These are phyloP conservation scores for Candida morakotiae DNA, from an alignment of 805 yeast species.

Conservation along the genomic window DNA sequence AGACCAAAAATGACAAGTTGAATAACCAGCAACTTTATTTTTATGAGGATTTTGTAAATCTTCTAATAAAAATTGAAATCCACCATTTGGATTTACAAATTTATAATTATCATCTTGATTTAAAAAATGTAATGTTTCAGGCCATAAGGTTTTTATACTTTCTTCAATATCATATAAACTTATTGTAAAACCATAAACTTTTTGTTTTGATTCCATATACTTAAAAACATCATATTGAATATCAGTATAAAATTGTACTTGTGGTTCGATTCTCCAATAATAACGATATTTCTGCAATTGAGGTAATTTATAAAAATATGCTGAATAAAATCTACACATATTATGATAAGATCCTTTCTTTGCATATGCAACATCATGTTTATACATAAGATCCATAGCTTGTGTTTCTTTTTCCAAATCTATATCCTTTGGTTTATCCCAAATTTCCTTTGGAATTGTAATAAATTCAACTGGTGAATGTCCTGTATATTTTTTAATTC, in stretches of 20 bases:
- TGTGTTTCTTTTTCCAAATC: slow-evolving; percentile 40
- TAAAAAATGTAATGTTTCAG: slow-evolving; percentile 59
- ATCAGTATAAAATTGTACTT: slow-evolving; percentile 61
- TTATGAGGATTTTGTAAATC: slow-evolving; percentile 48
- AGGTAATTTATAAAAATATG: slow-evolving; percentile 60
- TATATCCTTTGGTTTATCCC: slow-evolving; percentile 60
- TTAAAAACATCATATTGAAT: slow-evolving; percentile 75
- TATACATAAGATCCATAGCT: slow-evolving; percentile 36
- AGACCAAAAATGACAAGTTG: slow-evolving; percentile 88
- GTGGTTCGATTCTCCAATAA: slow-evolving; percentile 83
- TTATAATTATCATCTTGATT: slow-evolving; percentile 54
- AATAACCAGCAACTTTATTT: slow-evolving; percentile 40
- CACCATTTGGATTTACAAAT: slow-evolving; percentile 43
- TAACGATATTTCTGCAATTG: slow-evolving; percentile 57
- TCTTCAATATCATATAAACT: slow-evolving; percentile 68
- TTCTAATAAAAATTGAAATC: slow-evolving; percentile 51
- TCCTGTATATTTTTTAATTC: slow-evolving; percentile 11
- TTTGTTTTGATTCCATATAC: slow-evolving; percentile 62
- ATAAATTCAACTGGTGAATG: slow-evolving; percentile 32
- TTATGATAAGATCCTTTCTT: slow-evolving; percentile 63
- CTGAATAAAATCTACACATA: slow-evolving; percentile 80
- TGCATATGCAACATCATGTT: slow-evolving; percentile 57
- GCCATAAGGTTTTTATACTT: slow-evolving; percentile 62
- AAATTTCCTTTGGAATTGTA: slow-evolving; percentile 37
- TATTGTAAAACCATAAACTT: slow-evolving; percentile 71